These are phyloP conservation scores for Cyclotella choctawhatcheeana DNA, from an alignment of 108 stramenopile genomes.

Conservation along the genomic window DNA sequence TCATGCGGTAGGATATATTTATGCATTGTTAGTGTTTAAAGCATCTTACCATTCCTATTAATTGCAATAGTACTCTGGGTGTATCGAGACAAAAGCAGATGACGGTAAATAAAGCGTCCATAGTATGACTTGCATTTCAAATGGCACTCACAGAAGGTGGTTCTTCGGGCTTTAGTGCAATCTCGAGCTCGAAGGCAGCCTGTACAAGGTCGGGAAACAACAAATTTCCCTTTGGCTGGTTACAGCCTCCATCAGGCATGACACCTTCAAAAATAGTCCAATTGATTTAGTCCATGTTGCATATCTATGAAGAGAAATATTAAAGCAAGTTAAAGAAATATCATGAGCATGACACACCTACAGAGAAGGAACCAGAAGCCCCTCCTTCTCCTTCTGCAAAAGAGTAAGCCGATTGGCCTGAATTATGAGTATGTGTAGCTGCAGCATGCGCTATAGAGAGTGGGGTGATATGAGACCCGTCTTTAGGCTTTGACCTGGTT, in stretches of 20 bases:
- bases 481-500: slow-evolving; percentile 47
- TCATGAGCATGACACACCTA: no score
- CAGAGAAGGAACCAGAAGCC: slow-evolving; percentile 79
- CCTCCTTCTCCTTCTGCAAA: slow-evolving; percentile 75
- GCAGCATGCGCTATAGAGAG: slow-evolving; percentile 53
- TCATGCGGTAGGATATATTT: neutral
- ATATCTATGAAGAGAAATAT: no score
- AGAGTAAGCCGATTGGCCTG: slow-evolving; percentile 65
- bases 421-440: slow-evolving; percentile 47
- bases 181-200: slow-evolving; percentile 84
- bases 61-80: slow-evolving; percentile 88
- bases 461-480: slow-evolving; percentile 44
- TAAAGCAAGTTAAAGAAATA: no score
- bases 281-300: no score
- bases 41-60: slow-evolving; percentile 85
- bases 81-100: no score
- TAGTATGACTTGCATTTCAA: no score
- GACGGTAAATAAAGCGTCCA: no score
- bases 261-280: no score
- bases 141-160: slow-evolving; percentile 60
- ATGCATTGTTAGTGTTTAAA: neutral
- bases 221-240: slow-evolving; percentile 79
- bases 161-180: slow-evolving; percentile 72
- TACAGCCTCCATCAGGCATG: slow-evolving; percentile 78
- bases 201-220: slow-evolving; percentile 79